phyloP scores from a whole-genome alignment of 176 grass and related monocot genomes.

The Coix lacrymajobi region DNA sequence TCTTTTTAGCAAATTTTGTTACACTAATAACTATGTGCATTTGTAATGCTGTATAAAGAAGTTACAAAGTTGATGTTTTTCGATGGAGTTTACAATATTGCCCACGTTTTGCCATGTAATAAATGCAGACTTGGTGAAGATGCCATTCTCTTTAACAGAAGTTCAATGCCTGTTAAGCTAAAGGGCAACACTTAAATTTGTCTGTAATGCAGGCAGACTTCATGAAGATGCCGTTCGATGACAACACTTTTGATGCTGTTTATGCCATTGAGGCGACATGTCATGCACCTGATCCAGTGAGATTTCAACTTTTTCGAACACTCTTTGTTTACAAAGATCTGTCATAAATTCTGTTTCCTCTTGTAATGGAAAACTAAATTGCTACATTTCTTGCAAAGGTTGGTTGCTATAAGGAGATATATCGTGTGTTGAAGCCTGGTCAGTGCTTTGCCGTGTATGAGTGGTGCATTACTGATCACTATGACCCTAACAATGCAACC shows the following conservation, averaged over 20 bases:
- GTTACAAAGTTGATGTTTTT: slow-evolving; percentile 11
- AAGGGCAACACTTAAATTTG: slow-evolving; percentile 5
- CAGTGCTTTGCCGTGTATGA: slow-evolving; percentile 93
- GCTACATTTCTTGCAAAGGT: slow-evolving; percentile 45
- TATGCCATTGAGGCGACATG: slow-evolving; percentile 84
- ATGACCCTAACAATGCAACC: slow-evolving; percentile 66
- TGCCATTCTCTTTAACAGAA: neutral
- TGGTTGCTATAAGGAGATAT: slow-evolving; percentile 93
- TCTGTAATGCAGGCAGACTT: slow-evolving; percentile 63
- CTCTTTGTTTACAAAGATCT: neutral
- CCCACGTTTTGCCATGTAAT: neutral
- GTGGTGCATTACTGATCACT: slow-evolving; percentile 94
- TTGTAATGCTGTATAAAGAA: slow-evolving; percentile 1
- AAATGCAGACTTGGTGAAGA: neutral
- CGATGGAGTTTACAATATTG: neutral
- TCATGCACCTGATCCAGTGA: slow-evolving; percentile 68
- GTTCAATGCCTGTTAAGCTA: neutral
- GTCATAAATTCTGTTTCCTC: neutral
- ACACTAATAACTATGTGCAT: neutral
- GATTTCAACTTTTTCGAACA: neutral
- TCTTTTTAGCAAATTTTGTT: neutral
- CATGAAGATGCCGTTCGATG: slow-evolving; percentile 77
- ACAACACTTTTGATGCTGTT: slow-evolving; percentile 54
- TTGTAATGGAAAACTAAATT: neutral
- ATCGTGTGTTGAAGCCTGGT: slow-evolving; percentile 88